Evolutionary conservation across 2,329 filamentous ascomycete genomes (phyloP), one percentile per base, ranked within the genome.

Genomic region (Pseudocercospora eumusae): DNA sequence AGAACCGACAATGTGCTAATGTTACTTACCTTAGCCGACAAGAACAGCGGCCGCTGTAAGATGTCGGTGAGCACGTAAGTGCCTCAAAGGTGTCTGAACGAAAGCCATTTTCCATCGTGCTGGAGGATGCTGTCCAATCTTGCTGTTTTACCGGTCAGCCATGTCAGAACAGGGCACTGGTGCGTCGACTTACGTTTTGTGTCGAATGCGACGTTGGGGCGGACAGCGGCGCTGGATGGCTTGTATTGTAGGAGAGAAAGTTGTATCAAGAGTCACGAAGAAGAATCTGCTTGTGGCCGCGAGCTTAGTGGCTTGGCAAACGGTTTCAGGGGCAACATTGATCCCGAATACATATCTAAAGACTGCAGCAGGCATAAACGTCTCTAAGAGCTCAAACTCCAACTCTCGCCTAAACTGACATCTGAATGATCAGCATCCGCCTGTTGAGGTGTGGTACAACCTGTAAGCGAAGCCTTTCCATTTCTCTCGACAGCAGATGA

Each of bases 281-380:
- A 25, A 52, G 47, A 47, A 47, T 11, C 18, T 21, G 7, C 20
- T 25, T 6, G 44, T 25, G 44, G 20, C 20, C 18, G 20, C 18
- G 11, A 47, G 44, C 23, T 47, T 47, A 31, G 47, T 18, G 47
- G 2, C 47, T 52, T 31, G 47, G 47, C 47, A 20, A n/a, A 4
- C 47, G 11, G 47, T 27, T 31, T 52, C 47, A 52, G 47, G 47
- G 20, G 44, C 44, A 47, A 47, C 44, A 47, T 47, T 47, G 40
- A 2, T 44, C 13, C 13, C 6, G 8, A 31, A 31, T 8, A 8
- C 5, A 4, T 8, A 9, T 31, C 28, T 6, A 9, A 8, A 31
- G 9, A 36, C 13, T 36, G 1, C 33, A 15, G 33, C 33, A 36
- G 6, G 33, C 33, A 36, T 36, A 5, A 13, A 4, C 33, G 33